These are phyloP conservation scores for Adansonia rubrostipa DNA, from an alignment of 441 rosid genomes.

Conservation along the genomic window DNA sequence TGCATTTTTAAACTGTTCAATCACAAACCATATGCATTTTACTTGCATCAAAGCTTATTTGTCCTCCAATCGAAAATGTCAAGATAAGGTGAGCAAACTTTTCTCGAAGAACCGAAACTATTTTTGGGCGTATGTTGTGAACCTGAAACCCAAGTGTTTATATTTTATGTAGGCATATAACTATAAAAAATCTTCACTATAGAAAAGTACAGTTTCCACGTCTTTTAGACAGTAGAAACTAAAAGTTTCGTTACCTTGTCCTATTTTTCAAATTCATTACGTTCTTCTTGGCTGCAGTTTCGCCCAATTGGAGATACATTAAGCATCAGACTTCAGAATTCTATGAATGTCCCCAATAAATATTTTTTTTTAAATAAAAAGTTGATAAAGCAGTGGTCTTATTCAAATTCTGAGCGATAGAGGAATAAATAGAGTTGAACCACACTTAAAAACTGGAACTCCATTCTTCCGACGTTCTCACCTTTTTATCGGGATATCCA, in stretches of 20 bases:
- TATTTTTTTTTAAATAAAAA: background rate
- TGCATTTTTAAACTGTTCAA: slow-evolving; percentile 8
- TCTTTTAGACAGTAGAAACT: slow-evolving; percentile 10
- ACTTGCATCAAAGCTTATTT: slow-evolving; percentile 96
- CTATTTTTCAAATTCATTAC: slow-evolving; percentile 90
- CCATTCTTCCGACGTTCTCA: slow-evolving; percentile 27
- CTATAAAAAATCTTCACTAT: slow-evolving; percentile 2
- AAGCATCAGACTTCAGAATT: slow-evolving; percentile 95
- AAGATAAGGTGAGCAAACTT: slow-evolving; percentile 86
- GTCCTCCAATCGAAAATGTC: slow-evolving; percentile 96
- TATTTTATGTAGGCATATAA: slow-evolving; percentile 21
- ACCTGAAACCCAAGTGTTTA: slow-evolving; percentile 54
- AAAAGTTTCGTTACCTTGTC: slow-evolving; percentile 62
- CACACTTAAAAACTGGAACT: slow-evolving; percentile 14
- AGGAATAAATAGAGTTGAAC: slow-evolving; percentile 19
- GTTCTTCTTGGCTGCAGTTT: slow-evolving; percentile 99
- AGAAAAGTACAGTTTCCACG: slow-evolving; percentile 19
- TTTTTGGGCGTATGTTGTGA: slow-evolving; percentile 80
- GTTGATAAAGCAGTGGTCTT: slow-evolving; percentile 26
- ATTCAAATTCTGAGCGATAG: slow-evolving; percentile 21
- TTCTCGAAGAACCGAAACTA: slow-evolving; percentile 82
- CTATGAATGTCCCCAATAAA: slow-evolving; percentile 84
- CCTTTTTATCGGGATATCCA: slow-evolving; percentile 99
- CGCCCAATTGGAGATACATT: slow-evolving; percentile 98
- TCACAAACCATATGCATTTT: background rate